Percentiles rank a stretch among this genome's conserved stretches.
phyloP scores from a whole-genome alignment of 257 asterid genomes.

The Solanum bulbocastanum region DNA sequence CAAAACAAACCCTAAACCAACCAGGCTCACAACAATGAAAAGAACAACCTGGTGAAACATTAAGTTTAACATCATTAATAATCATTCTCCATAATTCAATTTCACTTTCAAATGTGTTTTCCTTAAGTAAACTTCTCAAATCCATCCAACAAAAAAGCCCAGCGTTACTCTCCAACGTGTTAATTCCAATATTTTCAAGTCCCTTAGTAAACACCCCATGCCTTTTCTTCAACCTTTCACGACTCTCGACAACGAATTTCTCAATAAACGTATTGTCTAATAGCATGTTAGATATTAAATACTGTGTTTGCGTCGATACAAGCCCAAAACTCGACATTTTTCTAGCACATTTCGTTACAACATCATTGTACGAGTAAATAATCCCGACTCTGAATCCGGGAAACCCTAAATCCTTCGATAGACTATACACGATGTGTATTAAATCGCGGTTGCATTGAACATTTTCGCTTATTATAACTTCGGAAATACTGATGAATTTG shows the following conservation, averaged over 20 bases:
- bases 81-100: not conserved
- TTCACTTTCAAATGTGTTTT: not conserved
- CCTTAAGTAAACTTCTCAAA: not conserved
- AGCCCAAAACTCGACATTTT: slow-evolving; percentile 11
- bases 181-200: not conserved
- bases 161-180: not conserved
- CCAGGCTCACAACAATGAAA: slow-evolving; percentile 3
- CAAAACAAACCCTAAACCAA: slow-evolving; percentile 5
- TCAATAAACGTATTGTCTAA: not conserved
- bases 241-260: not conserved
- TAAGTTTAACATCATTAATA: not conserved
- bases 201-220: not conserved
- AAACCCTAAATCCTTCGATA: slow-evolving; percentile 8
- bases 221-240: not conserved
- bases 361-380: slow-evolving; percentile 3
- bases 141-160: not conserved
- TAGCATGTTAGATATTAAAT: not conserved
- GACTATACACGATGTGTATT: not conserved
- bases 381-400: slow-evolving; percentile 8
- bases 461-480: not conserved
- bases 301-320: not conserved
- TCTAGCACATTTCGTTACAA: slow-evolving; percentile 2
- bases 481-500: slow-evolving; percentile 8
- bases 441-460: not conserved
- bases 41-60: not conserved